Base-by-base conservation (phyloP, 2,329 filamentous ascomycete genomes). In the Scytalidium sp. region DNA sequence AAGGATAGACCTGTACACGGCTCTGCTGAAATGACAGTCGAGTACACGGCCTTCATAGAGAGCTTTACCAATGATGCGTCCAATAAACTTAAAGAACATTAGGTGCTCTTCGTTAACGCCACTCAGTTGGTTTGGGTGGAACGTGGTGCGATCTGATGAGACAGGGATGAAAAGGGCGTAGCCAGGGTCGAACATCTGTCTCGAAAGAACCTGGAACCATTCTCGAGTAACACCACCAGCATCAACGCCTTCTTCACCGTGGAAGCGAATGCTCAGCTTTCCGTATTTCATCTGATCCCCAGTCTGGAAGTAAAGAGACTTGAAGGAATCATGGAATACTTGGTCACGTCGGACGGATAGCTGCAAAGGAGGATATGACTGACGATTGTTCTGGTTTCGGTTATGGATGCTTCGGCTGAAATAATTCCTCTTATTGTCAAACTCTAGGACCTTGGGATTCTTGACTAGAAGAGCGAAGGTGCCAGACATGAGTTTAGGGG, bases 391-490 rank as follows among this genome's bases (percentile, higher is more conserved):
- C 47, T 81, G 81, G 47, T 80, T 80, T 45, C 88, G 83, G 42
- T 81, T 82, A 68, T 99, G 94, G 10, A 99, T 85, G 63, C 90
- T 92, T 53, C 94, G 88, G 66, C 85, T 97, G 77, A 99, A 99
- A 78, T 95, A 99, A 72, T 96, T 97, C 62, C 94, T 91, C 76
- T 99, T 99, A 75, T 99, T 99, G 73, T 99, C 94, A 63, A 99
- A 99, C 65, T 99, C 94, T 11, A 99, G 77, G 3, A 99, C 95
- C 78, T 97, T 99, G 21, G 94, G 95, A 65, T 99, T 99, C 76
- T 96, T 97, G 55, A 97, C 94, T 43, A 99, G 74, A 15, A 99
- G 79, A 10, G 93, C 92, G 71, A 99, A 97, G 2, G 93, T 97
- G 47, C 94, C 94, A 51, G 93, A 97, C 95, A 99, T 99, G 56